Evolutionary conservation across 805 yeast genomes (phyloP).

Genomic region (baker's yeast (Saccharomyces cerevisiae)): DNA sequence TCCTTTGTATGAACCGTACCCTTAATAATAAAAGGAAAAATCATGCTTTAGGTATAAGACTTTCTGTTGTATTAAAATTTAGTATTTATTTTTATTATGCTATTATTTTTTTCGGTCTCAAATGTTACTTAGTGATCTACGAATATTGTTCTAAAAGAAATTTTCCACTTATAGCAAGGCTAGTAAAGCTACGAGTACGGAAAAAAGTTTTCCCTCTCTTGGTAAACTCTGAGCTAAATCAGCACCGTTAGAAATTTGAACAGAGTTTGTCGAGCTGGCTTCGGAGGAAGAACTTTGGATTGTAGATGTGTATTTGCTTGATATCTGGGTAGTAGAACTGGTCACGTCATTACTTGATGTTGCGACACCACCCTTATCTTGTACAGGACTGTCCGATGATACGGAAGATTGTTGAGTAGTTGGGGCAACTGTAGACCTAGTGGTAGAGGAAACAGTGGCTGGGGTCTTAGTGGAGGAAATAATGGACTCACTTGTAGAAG

Average conservation of each 20-base stretch:
- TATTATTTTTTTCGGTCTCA: not conserved
- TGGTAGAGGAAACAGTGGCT: conserved; percentile 11
- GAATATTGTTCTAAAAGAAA: not conserved
- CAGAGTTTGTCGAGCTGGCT: not conserved
- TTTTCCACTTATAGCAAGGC: not conserved
- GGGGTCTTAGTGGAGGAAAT: conserved; percentile 8
- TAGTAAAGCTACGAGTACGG: not conserved
- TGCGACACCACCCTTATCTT: not conserved
- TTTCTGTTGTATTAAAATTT: no score
- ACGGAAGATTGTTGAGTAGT: conserved; percentile 1
- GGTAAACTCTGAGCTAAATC: not conserved
- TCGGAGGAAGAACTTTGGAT: not conserved
- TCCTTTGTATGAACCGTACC: no score
- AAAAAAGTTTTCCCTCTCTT: not conserved
- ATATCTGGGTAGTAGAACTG: not conserved
- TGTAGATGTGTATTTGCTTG: not conserved
- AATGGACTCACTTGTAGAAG: conserved; percentile 7
- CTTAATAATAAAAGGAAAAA: no score
- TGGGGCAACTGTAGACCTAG: conserved; percentile 6
- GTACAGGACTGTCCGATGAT: not conserved
- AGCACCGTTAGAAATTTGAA: not conserved
- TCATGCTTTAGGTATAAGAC: no score
- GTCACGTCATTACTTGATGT: not conserved
- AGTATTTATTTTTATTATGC: no score
- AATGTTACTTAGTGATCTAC: not conserved